Evolutionary conservation across 805 yeast genomes (phyloP), one percentile per base, ranked within the genome.

Genomic region (Yamadazyma takamatsuzukensis): DNA sequence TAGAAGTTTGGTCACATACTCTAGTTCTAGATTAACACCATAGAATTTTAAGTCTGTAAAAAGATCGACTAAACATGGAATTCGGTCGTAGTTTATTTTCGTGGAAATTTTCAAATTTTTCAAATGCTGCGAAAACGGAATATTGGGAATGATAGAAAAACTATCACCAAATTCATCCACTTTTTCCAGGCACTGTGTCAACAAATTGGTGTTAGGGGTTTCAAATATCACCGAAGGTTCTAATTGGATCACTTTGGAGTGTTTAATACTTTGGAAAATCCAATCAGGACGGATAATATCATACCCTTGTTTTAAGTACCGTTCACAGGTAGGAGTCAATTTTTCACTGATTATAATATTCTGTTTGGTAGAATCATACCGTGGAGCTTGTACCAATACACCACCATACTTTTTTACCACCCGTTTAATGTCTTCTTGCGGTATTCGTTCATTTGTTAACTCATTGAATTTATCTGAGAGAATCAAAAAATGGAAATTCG

Each of bases 121-220:
- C 7, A 40, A 26, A 27, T 36, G 36, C 5, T 36, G 34, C 7
- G 18, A 12, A 10, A 40, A 13, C 5, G 37, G 22, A 3, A 29
- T 29, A 18, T 32, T 23, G 5, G 40, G 40, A 27, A 38, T 42
- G n/a, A 36, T 11, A 14, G 55, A 56, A 40, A 61, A 76, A 39
- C 93, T 78, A 49, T 82, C 86, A 0, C 88, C 89, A 49, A 49
- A 76, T 11, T 43, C 42, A 48, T 88, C 95, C 0, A 72, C 67
- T 29, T 73, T 65, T 2, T 34, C 35, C 3, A 26, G 10, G 4
- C 71, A 55, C 3, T 37, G 34, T 1, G 41, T 41, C 13, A 45
- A 30, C 15, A 64, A 40, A 0, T 34, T 16, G 3, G 27, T 37
- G 3, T 60, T 51, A 4, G 65, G 61, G 2, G 70, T 74, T 30